Conservation (phyloP, 257 asterid genomes). For the Solanum medicagineum region DNA sequence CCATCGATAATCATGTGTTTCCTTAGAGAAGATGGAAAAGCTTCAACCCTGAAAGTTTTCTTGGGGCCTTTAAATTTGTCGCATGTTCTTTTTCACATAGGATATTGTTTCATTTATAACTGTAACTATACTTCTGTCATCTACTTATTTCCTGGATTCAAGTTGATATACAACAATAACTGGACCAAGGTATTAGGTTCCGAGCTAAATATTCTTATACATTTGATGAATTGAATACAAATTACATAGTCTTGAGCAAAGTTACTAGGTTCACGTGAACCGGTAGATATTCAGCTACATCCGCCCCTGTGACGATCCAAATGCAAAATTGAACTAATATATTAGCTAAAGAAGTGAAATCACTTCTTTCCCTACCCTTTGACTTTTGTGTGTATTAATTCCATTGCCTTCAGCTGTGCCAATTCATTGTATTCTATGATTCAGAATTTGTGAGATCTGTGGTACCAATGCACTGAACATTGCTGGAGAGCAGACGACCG, state of each 20-base stretch:
- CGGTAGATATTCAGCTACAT: neutral
- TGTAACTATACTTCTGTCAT: neutral
- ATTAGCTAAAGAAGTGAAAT: neutral
- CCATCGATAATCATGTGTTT: neutral
- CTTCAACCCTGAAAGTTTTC: neutral
- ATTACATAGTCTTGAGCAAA: neutral
- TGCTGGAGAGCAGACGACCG: neutral
- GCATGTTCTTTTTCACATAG: neutral
- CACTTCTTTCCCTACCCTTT: neutral
- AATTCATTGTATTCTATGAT: neutral
- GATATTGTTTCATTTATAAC: neutral
- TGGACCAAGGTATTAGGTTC: neutral
- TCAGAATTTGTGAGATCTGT: slow-evolving; percentile 7
- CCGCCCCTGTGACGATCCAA: neutral
- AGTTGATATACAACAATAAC: neutral
- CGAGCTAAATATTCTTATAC: neutral
- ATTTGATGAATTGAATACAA: neutral
- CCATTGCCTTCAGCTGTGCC: neutral
- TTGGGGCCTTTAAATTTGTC: neutral
- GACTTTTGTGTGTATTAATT: neutral
- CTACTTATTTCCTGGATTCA: neutral
- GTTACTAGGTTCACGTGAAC: neutral
- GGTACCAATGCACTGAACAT: slow-evolving; percentile 1
- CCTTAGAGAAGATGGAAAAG: neutral
- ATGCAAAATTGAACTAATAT: neutral